A percentile compares a stretch with the other conserved stretches of the same genome.
These are phyloP conservation scores for Fusarium sp. DNA, from an alignment of 2,329 filamentous ascomycete species.

Conservation along the genomic window DNA sequence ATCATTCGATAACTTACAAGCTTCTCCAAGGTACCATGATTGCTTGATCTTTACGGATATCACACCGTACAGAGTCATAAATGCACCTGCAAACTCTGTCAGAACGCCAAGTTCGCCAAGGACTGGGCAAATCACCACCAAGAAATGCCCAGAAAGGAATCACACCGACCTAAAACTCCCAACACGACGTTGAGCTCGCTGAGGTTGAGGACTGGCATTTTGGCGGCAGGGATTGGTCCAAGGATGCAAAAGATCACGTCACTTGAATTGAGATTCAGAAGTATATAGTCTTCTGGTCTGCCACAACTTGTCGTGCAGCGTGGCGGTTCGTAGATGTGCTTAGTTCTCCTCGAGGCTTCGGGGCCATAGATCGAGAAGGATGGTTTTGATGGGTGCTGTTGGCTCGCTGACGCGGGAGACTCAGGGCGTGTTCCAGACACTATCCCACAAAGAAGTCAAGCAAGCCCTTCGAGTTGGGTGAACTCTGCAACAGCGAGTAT, in stretches of 20 bases:
- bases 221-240: constrained; percentile 3
- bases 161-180: constrained; percentile 57
- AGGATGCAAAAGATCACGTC: not conserved
- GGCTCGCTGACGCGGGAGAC: not conserved
- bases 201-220: constrained; percentile 55
- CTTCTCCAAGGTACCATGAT: constrained; percentile 67
- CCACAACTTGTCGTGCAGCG: not conserved
- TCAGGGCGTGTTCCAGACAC: constrained; percentile 6
- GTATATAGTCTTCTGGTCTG: constrained; percentile 10
- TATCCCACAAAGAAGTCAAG: not conserved
- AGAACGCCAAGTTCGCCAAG: constrained; percentile 24
- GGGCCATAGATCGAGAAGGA: no score
- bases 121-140: constrained; percentile 8
- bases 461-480: not conserved
- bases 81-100: constrained; percentile 54
- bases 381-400: not conserved
- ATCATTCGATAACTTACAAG: constrained; percentile 55
- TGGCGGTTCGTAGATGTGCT: not conserved
- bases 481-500: not conserved
- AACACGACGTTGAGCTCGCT: constrained; percentile 68
- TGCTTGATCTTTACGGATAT: constrained; percentile 67
- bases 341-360: not conserved
- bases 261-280: not conserved
- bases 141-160: constrained; percentile 5
- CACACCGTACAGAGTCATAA: constrained; percentile 63